phyloP scores from a whole-genome alignment of 2,329 filamentous ascomycete genomes.

The Clarireedia paspali region DNA sequence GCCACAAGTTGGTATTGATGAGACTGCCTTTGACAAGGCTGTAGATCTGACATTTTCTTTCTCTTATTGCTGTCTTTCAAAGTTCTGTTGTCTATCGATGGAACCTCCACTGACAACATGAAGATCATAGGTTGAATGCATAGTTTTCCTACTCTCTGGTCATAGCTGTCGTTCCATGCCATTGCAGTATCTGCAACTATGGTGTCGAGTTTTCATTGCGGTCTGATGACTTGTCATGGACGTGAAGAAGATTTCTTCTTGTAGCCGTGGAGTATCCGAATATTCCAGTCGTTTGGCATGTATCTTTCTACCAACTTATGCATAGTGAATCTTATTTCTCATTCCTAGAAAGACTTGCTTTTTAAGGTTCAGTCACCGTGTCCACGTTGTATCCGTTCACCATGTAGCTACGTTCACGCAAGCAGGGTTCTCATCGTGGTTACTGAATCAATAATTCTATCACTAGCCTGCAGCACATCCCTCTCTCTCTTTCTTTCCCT shows the following conservation, averaged over 20 bases:
- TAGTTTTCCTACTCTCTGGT: no score
- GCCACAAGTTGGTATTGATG: slow-evolving; percentile 62
- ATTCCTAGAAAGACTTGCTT: no score
- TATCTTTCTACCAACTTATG: no score
- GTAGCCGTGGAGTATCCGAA: neutral
- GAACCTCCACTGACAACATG: neutral
- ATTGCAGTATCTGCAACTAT: no score
- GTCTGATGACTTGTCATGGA: slow-evolving; percentile 3
- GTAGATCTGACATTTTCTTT: slow-evolving; percentile 29
- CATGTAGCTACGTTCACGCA: no score
- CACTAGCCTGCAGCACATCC: neutral
- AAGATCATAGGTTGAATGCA: neutral
- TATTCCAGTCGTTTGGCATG: neutral
- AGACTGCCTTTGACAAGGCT: slow-evolving; percentile 72
- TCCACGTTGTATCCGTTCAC: no score
- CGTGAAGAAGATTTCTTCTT: slow-evolving; percentile 6
- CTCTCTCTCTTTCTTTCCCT: neutral
- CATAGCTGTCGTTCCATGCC: no score
- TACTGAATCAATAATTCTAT: no score
- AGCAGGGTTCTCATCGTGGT: no score
- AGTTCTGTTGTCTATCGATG: neutral
- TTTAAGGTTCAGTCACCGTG: no score
- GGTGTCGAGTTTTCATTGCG: slow-evolving; percentile 7
- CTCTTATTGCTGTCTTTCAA: neutral
- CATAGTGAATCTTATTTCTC: no score